A percentile compares a stretch with the other conserved stretches of the same genome.
These are phyloP conservation scores for Centella asiatica DNA, from an alignment of 129 eudicot genomes.

Conservation along the genomic window DNA sequence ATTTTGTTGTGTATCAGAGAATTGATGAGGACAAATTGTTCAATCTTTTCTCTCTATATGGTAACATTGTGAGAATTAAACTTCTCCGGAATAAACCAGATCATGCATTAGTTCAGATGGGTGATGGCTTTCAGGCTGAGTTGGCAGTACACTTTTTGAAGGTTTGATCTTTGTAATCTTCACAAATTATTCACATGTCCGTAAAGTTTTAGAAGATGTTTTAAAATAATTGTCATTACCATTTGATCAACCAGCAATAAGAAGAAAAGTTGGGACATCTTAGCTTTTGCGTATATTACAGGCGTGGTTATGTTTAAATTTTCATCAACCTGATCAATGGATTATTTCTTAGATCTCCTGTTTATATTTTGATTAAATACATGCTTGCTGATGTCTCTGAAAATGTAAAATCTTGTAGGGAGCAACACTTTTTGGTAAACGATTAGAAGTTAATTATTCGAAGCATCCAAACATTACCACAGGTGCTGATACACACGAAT, in stretches of 20 bases:
- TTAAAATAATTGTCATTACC: background rate
- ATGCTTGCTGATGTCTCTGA: background rate
- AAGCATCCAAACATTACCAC: conserved; percentile 78
- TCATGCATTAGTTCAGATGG: conserved; percentile 95
- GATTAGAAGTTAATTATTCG: conserved; percentile 81
- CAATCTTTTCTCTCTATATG: conserved; percentile 84
- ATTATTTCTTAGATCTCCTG: background rate
- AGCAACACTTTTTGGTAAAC: conserved; percentile 75
- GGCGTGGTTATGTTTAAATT: background rate
- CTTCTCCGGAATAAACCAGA: conserved; percentile 89
- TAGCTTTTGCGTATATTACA: background rate
- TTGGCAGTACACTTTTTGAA: conserved; percentile 87
- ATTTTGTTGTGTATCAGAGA: conserved; percentile 32
- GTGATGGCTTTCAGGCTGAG: conserved; percentile 96
- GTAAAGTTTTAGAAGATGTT: background rate
- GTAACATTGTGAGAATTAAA: conserved; percentile 86
- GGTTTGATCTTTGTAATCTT: conserved; percentile 27
- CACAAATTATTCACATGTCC: background rate
- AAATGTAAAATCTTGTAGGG: conserved; percentile 38
- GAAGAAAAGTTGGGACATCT: no score
- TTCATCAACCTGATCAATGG: background rate
- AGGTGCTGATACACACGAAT: conserved; percentile 89
- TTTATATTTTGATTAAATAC: background rate
- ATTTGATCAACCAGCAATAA: background rate
- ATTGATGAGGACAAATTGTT: conserved; percentile 92